Percentiles rank a stretch among this genome's conserved stretches.
Evolutionary conservation across 1,284 basidiomycete genomes (phyloP).

Genomic region (Cryptococcus sp.): DNA sequence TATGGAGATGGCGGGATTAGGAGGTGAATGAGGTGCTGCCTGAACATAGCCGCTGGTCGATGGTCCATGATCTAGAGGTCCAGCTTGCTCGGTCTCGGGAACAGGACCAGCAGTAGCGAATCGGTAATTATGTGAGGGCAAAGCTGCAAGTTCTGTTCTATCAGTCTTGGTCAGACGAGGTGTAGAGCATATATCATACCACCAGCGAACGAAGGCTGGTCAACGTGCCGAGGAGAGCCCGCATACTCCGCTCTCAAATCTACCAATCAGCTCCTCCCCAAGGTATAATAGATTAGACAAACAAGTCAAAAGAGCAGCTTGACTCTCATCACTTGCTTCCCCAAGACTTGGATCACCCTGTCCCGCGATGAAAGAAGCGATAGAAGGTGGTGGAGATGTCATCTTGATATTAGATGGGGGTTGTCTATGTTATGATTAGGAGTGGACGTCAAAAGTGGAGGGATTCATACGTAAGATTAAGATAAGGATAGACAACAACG

Average conservation of each 20-base stretch:
- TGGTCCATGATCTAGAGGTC: too few species aligned
- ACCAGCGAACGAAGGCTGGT: neutral
- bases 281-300: neutral
- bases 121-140: too few species aligned
- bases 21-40: conserved; percentile 5
- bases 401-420: neutral
- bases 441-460: neutral
- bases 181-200: too few species aligned
- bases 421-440: neutral
- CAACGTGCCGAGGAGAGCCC: neutral
- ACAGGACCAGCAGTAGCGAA: too few species aligned
- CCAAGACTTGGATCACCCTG: neutral
- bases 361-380: neutral
- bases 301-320: neutral
- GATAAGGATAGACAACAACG: too few species aligned
- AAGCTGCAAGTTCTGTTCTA: too few species aligned
- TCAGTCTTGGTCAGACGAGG: too few species aligned
- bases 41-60: neutral
- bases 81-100: too few species aligned
- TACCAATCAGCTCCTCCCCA: neutral
- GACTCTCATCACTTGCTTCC: neutral
- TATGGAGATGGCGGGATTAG: conserved; percentile 9
- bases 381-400: neutral
- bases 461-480: neutral
- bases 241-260: neutral